Evolutionary conservation across 371 early-diverging fungal genomes (phyloP), one percentile per base, ranked within the genome.

Genomic region (Nematocida major): DNA sequence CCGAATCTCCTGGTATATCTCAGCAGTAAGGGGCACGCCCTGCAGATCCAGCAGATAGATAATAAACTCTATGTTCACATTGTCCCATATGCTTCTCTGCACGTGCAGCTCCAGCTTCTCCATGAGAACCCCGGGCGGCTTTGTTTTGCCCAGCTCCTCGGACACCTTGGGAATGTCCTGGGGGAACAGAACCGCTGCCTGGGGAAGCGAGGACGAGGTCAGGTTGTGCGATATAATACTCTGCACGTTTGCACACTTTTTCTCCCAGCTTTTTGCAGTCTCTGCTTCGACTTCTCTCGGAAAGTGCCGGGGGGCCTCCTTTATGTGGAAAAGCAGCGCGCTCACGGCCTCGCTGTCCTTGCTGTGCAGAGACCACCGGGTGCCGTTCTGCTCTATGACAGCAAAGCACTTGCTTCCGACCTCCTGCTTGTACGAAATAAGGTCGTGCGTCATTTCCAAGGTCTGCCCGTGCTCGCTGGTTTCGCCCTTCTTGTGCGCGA

Each of bases 51-150:
- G 51, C 11, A 73, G 50, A 59, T 73, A 73, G 36, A 63, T 28
- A 43, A 73, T 49, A 63, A 73, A 73, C 51, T 73, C 76, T 34
- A 73, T 73, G 54, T 57, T 73, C 3, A 73, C 76, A 48, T 73
- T 73, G 38, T 73, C 76, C 76, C 76, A 73, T 20, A 73, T 61
- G 54, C 76, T 73, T 63, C 62, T 73, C 30, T 73, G 76, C 15
- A 73, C 11, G 43, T 73, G 61, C 24, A 32, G 9, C 36, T 48
- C 51, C n/a, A 73, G 62, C 49, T 61, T 73, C 9, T 24, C 26
- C 9, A 73, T 11, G 43, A 73, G 76, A 18, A 22, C 32, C 18
- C 22, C 30, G 9, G 76, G 20, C 9, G 13, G 5, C 36, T 49
- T 18, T 18, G 18, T 32, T 32, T 47, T 18, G 9, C 5, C 24